Conservation (phyloP, 306 rosid genomes). For the Senna siamea region DNA sequence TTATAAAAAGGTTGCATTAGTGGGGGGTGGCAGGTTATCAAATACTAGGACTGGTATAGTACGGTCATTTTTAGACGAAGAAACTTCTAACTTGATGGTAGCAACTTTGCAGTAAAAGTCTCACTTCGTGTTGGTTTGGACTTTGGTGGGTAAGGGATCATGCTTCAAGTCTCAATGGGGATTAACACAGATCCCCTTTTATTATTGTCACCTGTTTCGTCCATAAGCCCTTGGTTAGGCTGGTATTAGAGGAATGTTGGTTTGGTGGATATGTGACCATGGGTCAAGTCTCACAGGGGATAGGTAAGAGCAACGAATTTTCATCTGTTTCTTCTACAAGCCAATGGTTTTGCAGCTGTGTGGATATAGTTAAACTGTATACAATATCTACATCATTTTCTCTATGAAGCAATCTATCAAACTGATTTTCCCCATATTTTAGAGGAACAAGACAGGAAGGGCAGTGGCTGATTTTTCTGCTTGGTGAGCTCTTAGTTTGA, state of each 20-base stretch:
- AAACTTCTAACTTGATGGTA: too few relatives aligned
- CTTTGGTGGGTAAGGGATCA: too few relatives aligned
- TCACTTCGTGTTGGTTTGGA: too few relatives aligned
- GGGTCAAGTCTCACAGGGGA: constrained; percentile 14
- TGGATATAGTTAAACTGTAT: constrained; percentile 24
- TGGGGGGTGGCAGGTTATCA: constrained; percentile 2
- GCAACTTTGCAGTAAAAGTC: too few relatives aligned
- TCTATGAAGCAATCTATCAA: constrained; percentile 8
- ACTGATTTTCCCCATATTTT: constrained; percentile 11
- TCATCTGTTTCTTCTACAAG: constrained; percentile 11
- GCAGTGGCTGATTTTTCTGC: constrained; percentile 20
- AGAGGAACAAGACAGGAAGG: constrained; percentile 2
- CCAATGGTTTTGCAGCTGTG: background rate
- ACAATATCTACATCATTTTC: constrained; percentile 14
- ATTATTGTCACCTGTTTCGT: background rate
- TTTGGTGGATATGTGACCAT: constrained; percentile 13
- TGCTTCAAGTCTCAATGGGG: constrained; percentile 23
- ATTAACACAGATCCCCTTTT: background rate
- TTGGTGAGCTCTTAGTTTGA: background rate
- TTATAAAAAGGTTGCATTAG: constrained; percentile 2
- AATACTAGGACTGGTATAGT: constrained; percentile 22
- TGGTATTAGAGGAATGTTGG: constrained; percentile 5
- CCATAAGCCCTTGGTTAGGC: constrained; percentile 9
- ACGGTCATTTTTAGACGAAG: too few relatives aligned
- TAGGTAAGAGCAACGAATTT: background rate